Base-by-base conservation (phyloP, 306 rosid species). In the Rosa multiflora region DNA sequence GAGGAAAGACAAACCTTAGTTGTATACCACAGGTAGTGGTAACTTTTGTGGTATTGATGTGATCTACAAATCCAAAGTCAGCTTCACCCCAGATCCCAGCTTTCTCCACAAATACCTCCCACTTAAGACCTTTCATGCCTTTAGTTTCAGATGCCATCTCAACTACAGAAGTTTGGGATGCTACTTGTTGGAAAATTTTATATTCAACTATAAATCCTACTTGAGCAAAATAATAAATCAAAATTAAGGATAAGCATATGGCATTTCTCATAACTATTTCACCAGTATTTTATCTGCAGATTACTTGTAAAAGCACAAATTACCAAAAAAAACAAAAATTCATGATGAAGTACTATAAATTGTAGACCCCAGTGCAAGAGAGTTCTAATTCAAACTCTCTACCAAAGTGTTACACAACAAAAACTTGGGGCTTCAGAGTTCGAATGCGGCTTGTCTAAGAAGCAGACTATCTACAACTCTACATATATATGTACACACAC, bases 51-150 rank as follows among this genome's bases (percentile, higher is more conserved):
- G 97, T 94, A 79, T 94, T 92, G 69, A 94, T 90, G 87, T 87
- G 97, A 77, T 94, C 97, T 18, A 94, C 99, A 82, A 94, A 88
- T 47, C 90, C 97, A n/a, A 94, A 85, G 81, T 91, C 99, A 67
- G 93, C 83, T 67, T 84, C 77, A 46, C 89, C 97, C 99, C 99
- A 94, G 67, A 88, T 85, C 78, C 99, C 99, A 46, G 91, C 82
- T 15, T 83, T 88, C 89, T 94, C 99, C 81, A 86, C 87, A 72
- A 85, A 86, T 67, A 92, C 86, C 35, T 85, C 93, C 97, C 97
- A 94, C 74, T 83, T 85, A 6, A 88, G 87, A 75, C 85, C 26
- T 47, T 83, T 81, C 68, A 73, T 78, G 79, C 86, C 84, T 82
- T 87, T 88, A 26, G 78, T 85, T 81, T 88, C 98, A 0, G 93